A percentile compares a stretch with the other conserved stretches of the same genome.
phyloP scores from a whole-genome alignment of 768 basidiomycete genomes.

The Thelephora aurantiotincta region DNA sequence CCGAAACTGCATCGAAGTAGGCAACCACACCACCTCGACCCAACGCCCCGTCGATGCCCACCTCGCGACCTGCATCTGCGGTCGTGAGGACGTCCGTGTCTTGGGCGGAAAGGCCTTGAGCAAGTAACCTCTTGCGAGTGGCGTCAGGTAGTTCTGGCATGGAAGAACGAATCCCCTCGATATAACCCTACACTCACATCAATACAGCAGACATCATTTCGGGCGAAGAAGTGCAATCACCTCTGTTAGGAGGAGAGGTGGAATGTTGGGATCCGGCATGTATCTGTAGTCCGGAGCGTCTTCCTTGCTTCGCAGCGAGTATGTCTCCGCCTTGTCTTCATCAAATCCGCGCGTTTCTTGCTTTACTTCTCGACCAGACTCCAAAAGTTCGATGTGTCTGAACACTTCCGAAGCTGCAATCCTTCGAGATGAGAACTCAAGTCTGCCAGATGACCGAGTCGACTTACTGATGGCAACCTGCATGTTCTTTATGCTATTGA shows the following conservation, averaged over 20 bases:
- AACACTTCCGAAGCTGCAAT: conserved; percentile 63
- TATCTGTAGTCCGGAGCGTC: conserved; percentile 93
- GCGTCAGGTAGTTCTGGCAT: conserved; percentile 72
- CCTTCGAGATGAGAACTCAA: background rate
- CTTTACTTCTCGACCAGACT: conserved; percentile 26
- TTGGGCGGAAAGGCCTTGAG: conserved; percentile 37
- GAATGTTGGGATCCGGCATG: conserved; percentile 95
- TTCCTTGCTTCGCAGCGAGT: conserved; percentile 75
- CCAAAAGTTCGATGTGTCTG: conserved; percentile 56
- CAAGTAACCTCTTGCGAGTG: conserved; percentile 42
- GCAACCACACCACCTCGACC: conserved; percentile 37
- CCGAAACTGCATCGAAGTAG: conserved; percentile 69
- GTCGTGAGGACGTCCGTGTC: conserved; percentile 68
- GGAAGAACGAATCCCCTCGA: conserved; percentile 31
- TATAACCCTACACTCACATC: conserved; percentile 35
- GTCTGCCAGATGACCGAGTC: background rate
- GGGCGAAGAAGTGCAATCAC: conserved; percentile 4
- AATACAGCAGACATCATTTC: background rate
- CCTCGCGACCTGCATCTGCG: conserved; percentile 51
- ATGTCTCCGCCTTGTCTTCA: conserved; percentile 70
- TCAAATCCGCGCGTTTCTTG: conserved; percentile 93
- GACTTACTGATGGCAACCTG: conserved; percentile 68
- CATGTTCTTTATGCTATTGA: conserved; percentile 83
- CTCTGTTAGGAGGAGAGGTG: conserved; percentile 46
- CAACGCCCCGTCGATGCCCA: conserved; percentile 44